Conservation (phyloP, 495 filamentous ascomycete species). For the Filosporella fistucella region DNA sequence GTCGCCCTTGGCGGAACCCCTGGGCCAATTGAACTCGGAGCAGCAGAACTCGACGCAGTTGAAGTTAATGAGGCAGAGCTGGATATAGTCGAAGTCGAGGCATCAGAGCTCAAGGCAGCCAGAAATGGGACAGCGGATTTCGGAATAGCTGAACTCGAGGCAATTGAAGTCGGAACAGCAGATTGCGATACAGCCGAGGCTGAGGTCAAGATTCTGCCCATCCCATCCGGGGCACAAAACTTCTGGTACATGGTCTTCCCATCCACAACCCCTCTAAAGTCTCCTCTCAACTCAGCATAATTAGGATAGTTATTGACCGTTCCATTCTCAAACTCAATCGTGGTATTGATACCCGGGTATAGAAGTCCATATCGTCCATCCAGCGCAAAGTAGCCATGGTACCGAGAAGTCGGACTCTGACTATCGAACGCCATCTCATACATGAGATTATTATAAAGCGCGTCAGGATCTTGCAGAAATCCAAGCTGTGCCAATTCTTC, state of each 20-base stretch:
- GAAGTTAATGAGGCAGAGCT: too few species aligned
- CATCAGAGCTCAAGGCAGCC: too few species aligned
- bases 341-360: constrained; percentile 31
- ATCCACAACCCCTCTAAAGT: constrained; percentile 1
- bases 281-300: constrained; percentile 11
- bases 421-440: constrained; percentile 13
- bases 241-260: neutral
- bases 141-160: too few species aligned
- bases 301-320: constrained; percentile 21
- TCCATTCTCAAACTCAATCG: constrained; percentile 35
- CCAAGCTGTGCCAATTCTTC: constrained; percentile 3
- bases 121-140: too few species aligned
- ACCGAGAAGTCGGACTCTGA: neutral
- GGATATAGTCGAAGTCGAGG: too few species aligned
- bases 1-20: neutral
- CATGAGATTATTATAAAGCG: constrained; percentile 41
- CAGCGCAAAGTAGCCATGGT: constrained; percentile 11
- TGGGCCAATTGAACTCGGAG: too few species aligned
- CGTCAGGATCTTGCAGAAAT: constrained; percentile 30
- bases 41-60: too few species aligned
- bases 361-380: constrained; percentile 23
- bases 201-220: neutral
- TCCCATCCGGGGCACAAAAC: neutral
- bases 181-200: neutral
- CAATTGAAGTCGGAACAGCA: neutral